Base-by-base conservation (phyloP, 495 filamentous ascomycete genomes). In the Coniosporium apollinis region DNA sequence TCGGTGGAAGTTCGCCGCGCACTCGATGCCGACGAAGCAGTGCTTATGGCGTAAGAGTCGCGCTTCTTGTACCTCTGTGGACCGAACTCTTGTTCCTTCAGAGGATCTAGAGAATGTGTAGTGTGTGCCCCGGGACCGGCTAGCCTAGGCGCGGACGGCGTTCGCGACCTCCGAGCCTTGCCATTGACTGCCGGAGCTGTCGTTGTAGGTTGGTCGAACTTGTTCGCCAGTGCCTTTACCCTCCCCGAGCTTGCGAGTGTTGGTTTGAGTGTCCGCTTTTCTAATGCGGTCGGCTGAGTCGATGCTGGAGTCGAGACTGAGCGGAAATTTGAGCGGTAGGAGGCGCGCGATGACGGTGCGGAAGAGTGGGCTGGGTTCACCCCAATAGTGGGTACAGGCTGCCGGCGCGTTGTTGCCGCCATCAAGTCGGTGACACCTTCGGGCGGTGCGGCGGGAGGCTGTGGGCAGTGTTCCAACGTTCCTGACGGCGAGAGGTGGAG, bases 191-290 rank as follows among this genome's bases (percentile, higher is more conserved):
- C 7, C 24, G 7, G 15, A 14, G 11, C n/a, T 10, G 18, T 32
- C 10, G 33, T 36, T 9, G 36, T 43, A 19, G 34, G 28, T 30
- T 68, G 65, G 46, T 77, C 70, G 53, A 77, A 76, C 20, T 61
- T 66, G 50, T 70, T 67, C 29, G 75, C 59, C 15, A 77, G 62
- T 28, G 76, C 66, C 54, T 68, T 70, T 49, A 76, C 71, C 9
- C 67, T 66, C 4, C 68, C 54, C 43, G 70, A 60, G 19, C n/a
- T n/a, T n/a, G n/a, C n/a, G n/a, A n/a, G n/a, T n/a, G n/a, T n/a
- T n/a, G n/a, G n/a, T n/a, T n/a, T n/a, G n/a, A n/a, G n/a, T n/a
- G n/a, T n/a, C n/a, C n/a, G n/a, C n/a, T n/a, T n/a, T n/a, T n/a
- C n/a, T n/a, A n/a, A n/a, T n/a, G n/a, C n/a, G n/a, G n/a, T n/a